Evolutionary conservation across 108 stramenopile species (phyloP), one percentile per base, ranked within the genome.

Genomic region (Aurantiochytrium sp.): DNA sequence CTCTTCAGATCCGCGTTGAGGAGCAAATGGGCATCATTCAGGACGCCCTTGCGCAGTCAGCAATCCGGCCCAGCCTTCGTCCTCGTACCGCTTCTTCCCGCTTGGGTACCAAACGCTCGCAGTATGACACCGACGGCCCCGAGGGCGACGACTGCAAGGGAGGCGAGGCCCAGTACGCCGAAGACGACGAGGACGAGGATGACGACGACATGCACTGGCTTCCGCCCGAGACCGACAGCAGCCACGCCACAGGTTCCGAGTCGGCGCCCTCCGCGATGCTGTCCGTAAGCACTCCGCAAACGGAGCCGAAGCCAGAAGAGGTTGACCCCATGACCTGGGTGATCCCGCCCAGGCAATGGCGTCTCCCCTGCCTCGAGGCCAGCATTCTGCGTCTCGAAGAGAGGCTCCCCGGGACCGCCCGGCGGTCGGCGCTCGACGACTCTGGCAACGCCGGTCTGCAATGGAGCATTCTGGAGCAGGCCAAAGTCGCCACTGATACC

Each of bases 131-230:
- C n/a, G n/a, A n/a, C n/a, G n/a, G n/a, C n/a, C n/a, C n/a, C n/a
- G n/a, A n/a, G 2, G 59, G 19, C 8, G 59, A 65, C 8, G 32
- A 65, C 8, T 8, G 0, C 1, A 30, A 30, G 8, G 3, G 19
- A 65, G 34, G 32, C 27, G 34, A 65, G 10, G 59, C 8, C 21
- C 17, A 54, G 21, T 12, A 54, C 53, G 53, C 12, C 2, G 59
- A 65, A 0, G 27, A 65, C 10, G 59, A 65, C 10, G 59, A 65
- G 10, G 59, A 65, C 1, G 8, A 65, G 15, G 59, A 65, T 0
- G 59, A 65, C 24, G 59, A 65, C 59, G 59, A 65, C 19, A 65
- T 65, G 59, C 59, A 65, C 8, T 65, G 59, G 59, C 59, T 65
- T 65, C 59, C 59, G 8, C 19, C 59, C 34, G 59, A 65, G 34